Base-by-base conservation (phyloP, 371 early-diverging fungal species). In the Mortierella sp. region DNA sequence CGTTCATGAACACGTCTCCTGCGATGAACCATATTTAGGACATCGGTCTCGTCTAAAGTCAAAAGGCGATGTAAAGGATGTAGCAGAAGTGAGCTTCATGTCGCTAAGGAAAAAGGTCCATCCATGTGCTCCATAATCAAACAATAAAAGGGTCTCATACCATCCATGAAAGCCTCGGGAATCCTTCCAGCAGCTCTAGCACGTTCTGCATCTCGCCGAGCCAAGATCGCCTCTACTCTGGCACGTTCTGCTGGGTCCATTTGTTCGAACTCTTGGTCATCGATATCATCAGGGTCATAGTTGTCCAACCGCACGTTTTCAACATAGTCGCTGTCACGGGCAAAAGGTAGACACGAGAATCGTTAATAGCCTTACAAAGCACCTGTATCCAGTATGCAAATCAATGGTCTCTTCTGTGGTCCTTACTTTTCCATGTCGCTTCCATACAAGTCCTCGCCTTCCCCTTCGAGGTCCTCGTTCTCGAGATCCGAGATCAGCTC, bases 371-470 rank as follows among this genome's bases (percentile, higher is more conserved):
- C n/a, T n/a, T n/a, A n/a, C n/a, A n/a, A n/a, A n/a, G n/a, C n/a
- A n/a, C n/a, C n/a, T n/a, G n/a, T n/a, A n/a, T n/a, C n/a, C n/a
- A n/a, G n/a, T n/a, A n/a, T n/a, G n/a, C n/a, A n/a, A n/a, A 39
- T 14, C 12, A 44, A 19, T 44, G 44, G 5, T 44, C 19, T 5
- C 13, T 12, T 12, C 44, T 44, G 24, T 52, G n/a, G 39, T 24
- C 57, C 62, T 81, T 81, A 84, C 88, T 83, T 81, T 73, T 92
- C 93, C 86, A 95, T 90, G 40, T 82, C 87, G 17, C 88, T 83
- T 21, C 91, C 94, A 80, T 93, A 94, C 46, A 96, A 82, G 83
- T 94, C 94, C 74, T 92, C 92, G 28, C 93, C 95, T 41, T 91
- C 89, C 44, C 90, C 93, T n/a, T 92, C 91, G 13, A 83, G 83